Conservation (phyloP, 176 grass and related monocot genomes). For the Aegilops longissima region DNA sequence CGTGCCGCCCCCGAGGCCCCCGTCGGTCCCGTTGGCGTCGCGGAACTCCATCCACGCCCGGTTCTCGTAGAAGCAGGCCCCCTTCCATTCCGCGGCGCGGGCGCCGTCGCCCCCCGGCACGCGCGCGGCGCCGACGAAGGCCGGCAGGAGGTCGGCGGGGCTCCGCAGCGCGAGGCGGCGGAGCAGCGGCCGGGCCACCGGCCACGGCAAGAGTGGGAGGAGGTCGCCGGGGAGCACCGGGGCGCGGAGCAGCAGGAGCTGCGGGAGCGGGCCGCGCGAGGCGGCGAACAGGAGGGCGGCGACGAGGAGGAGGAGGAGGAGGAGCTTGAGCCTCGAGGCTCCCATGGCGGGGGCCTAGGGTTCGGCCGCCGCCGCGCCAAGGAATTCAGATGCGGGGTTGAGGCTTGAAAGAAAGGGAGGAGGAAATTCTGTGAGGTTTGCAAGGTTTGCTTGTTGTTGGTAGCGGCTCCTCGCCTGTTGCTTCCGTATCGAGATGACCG, state of each 20-base stretch:
- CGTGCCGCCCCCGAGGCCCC: slow-evolving; percentile 37
- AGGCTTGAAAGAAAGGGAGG: background rate
- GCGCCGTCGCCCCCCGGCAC: background rate
- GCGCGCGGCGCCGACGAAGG: slow-evolving; percentile 75
- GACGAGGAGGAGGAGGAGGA: slow-evolving; percentile 22
- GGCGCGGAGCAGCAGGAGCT: slow-evolving; percentile 23
- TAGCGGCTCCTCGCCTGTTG: too few relatives aligned
- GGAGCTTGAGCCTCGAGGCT: slow-evolving; percentile 22
- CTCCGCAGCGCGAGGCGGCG: slow-evolving; percentile 58
- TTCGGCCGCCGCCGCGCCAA: background rate
- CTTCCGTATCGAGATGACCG: background rate
- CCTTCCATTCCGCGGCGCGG: slow-evolving; percentile 66
- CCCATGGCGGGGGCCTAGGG: slow-evolving; percentile 45
- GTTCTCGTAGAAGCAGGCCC: slow-evolving; percentile 94
- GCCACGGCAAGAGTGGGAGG: slow-evolving; percentile 72
- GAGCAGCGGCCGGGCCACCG: slow-evolving; percentile 50
- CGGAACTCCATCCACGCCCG: slow-evolving; percentile 60
- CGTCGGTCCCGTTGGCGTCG: slow-evolving; percentile 37
- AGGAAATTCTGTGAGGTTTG: background rate
- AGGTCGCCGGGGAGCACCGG: slow-evolving; percentile 61
- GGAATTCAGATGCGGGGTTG: background rate
- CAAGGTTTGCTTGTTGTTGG: background rate
- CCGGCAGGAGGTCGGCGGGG: slow-evolving; percentile 69
- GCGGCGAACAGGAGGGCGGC: slow-evolving; percentile 11
- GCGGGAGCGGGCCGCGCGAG: slow-evolving; percentile 4